Percentiles rank a stretch among this genome's conserved stretches.
These are phyloP conservation scores for Lactarius evosmus DNA, from an alignment of 768 basidiomycete species.

Conservation along the genomic window DNA sequence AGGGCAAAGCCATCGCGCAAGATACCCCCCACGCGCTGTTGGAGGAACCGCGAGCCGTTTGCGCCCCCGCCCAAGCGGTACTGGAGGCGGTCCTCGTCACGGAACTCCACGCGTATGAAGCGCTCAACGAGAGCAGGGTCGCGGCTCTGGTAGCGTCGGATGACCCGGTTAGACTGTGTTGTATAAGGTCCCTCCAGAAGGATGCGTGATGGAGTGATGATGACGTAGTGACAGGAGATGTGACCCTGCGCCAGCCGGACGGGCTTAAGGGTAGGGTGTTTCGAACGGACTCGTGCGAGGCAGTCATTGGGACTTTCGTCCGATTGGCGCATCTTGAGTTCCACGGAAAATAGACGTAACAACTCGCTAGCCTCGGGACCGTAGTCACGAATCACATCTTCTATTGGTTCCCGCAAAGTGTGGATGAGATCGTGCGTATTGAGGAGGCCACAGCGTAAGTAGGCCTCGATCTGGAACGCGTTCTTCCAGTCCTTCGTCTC, in stretches of 20 bases:
- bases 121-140: slow-evolving; percentile 50
- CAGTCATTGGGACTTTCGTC: slow-evolving; percentile 44
- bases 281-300: slow-evolving; percentile 40
- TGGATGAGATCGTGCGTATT: slow-evolving; percentile 55
- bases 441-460: slow-evolving; percentile 59
- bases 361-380: slow-evolving; percentile 41
- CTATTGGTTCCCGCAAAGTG: slow-evolving; percentile 44
- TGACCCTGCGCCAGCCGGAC: slow-evolving; percentile 37
- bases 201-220: too few species aligned
- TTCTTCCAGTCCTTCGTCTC: slow-evolving; percentile 54
- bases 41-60: slow-evolving; percentile 53
- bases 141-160: slow-evolving; percentile 51
- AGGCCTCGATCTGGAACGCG: slow-evolving; percentile 72
- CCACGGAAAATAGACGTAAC: slow-evolving; percentile 53
- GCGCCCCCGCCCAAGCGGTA: slow-evolving; percentile 68
- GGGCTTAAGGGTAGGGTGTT: slow-evolving; percentile 27
- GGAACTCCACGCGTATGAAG: slow-evolving; percentile 80
- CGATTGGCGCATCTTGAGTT: slow-evolving; percentile 42
- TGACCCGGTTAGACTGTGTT: slow-evolving; percentile 74
- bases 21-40: slow-evolving; percentile 31
- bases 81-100: slow-evolving; percentile 74
- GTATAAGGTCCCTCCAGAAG: slow-evolving; percentile 72
- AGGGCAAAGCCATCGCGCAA: slow-evolving; percentile 64
- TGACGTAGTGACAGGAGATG: slow-evolving; percentile 67
- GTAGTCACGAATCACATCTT: slow-evolving; percentile 39